Evolutionary conservation across 768 basidiomycete genomes (phyloP), one percentile per base, ranked within the genome.

Genomic region (Collybiopsis luxurians): DNA sequence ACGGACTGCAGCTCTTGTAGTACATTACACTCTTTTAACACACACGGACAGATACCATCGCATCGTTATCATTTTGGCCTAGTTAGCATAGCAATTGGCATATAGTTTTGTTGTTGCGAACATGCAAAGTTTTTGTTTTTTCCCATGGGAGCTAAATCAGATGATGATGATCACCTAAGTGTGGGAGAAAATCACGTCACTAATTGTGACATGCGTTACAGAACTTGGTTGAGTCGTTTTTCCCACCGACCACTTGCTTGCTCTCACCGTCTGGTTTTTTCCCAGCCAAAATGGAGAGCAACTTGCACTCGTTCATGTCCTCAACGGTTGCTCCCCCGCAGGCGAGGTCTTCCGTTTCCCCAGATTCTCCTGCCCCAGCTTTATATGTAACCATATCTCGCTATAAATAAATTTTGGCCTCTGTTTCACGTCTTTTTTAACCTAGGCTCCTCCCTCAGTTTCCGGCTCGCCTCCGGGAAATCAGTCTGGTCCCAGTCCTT

Each of bases 381-480:
- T 38, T 56, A 66, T 28, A 46, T 61, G 4, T 63, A 73, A 62
- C 38, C 57, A 57, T 4, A 62, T 60, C 48, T 70, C 57, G 60
- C 43, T 58, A 63, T 49, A 57, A 62, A n/a, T 60, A 57, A 45
- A 43, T 48, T 38, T 59, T 42, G 55, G 62, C 46, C 46, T 70
- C 64, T 55, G 54, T 51, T 51, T 51, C 49, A 42, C 40, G 13
- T 23, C 46, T 17, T 54, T 30, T 44, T 36, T 46, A 23, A 34
- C 31, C 70, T 57, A 65, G 57, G 59, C 69, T 43, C 65, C 65
- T 44, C 59, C 69, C 36, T 68, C 67, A 27, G 51, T 64, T 31
- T 67, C 71, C n/a, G 65, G 70, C 42, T 56, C 73, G 64, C 64
- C 71, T 61, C 66, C 75, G 66, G 73, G 71, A 70, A 56, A 59